Conservation (phyloP, 768 basidiomycete genomes). For the Cystoderma amianthinum region DNA sequence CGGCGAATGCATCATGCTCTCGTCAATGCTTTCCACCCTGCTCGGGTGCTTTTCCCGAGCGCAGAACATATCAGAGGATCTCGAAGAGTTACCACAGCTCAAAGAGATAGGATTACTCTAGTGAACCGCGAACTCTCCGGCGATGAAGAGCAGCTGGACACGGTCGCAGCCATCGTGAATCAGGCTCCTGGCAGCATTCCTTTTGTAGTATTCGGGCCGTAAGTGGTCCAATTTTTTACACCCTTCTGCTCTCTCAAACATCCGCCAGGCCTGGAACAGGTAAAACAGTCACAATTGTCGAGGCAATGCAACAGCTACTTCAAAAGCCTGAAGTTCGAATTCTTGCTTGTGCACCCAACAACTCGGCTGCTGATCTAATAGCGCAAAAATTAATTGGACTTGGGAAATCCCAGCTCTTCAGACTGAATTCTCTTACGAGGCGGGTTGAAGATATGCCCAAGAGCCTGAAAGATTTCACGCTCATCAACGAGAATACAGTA, state of each 20-base stretch:
- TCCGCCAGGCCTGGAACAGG: conserved; percentile 51
- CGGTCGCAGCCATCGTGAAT: conserved; percentile 40
- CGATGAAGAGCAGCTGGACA: conserved; percentile 43
- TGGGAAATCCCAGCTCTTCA: conserved; percentile 33
- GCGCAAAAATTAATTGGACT: conserved; percentile 33
- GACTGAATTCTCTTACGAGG: conserved; percentile 46
- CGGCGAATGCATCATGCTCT: conserved; percentile 52
- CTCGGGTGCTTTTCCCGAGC: conserved; percentile 42
- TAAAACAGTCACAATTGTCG: conserved; percentile 61
- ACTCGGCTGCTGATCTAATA: conserved; percentile 61
- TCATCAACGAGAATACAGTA: conserved; percentile 28
- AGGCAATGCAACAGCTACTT: conserved; percentile 54
- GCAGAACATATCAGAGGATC: conserved; percentile 14
- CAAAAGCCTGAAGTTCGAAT: conserved; percentile 34
- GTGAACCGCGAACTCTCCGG: conserved; percentile 24
- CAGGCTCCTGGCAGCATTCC: conserved; percentile 41
- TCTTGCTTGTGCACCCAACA: conserved; percentile 62
- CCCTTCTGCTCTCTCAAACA: not conserved
- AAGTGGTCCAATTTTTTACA: conserved; percentile 18
- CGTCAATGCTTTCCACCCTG: conserved; percentile 24
- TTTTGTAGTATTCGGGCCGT: conserved; percentile 63
- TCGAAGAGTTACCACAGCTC: conserved; percentile 9
- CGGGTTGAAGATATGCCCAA: conserved; percentile 26
- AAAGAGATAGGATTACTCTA: conserved; percentile 15
- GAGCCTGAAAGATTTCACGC: conserved; percentile 27